Evolutionary conservation across 176 grass and related monocot genomes (phyloP), one percentile per base, ranked within the genome.

Genomic region (Triticum aestivum): DNA sequence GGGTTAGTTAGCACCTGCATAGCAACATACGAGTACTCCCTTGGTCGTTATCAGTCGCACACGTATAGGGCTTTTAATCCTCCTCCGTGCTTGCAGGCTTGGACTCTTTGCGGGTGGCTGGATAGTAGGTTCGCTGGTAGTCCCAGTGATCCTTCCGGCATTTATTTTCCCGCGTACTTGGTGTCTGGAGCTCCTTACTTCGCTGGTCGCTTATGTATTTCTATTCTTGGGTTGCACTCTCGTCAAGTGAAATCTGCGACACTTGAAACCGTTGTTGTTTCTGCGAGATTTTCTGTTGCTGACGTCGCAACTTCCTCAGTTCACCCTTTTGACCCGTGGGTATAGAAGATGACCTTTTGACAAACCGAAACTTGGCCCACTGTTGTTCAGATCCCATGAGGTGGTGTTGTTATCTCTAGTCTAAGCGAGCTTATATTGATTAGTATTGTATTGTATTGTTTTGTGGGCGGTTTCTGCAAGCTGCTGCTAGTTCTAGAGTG

Each of bases 131-230:
- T 92, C 93, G 14, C n/a, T 95, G 63, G 61, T 90, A 24, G 89
- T 92, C 56, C 88, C 92, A 26, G 37, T 90, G 81, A 83, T 98
- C 85, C 26, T 26, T 26, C 93, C 92, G 20, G 6, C 96, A 33
- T 74, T 84, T 67, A 8, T 91, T 37, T 11, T 98, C 23, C 94
- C 90, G 0, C 88, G 82, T 23, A 96, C 90, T 33, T 98, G 97
- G 97, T 93, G 90, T 5, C 77, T 92, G 0, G 97, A 96, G 77
- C 94, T 98, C 61, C 87, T 96, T 75, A 96, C 93, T 65, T 94
- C 97, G 13, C 74, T 98, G 39, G 73, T 85, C 6, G 81, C 91
- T 61, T 98, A 96, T 90, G 86, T 85, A 82, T 94, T 96, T 87
- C 80, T 98, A 77, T 98, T 98, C 42, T 79, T 96, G 79, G 88